A percentile compares a stretch with the other conserved stretches of the same genome.
phyloP scores from a whole-genome alignment of 805 yeast genomes.

The Henningerozyma blattae region DNA sequence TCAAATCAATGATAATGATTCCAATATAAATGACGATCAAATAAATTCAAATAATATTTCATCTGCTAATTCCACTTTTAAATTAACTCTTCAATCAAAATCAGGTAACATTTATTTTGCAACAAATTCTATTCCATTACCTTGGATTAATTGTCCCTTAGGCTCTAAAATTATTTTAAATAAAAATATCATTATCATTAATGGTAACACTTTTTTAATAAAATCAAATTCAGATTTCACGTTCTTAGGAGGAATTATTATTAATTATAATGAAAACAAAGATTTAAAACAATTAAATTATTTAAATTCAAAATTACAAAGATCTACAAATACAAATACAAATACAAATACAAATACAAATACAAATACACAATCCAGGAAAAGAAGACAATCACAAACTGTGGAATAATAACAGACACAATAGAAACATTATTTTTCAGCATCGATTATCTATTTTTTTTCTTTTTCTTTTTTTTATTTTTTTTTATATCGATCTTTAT shows the following conservation, averaged over 20 bases:
- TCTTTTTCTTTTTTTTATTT: neutral
- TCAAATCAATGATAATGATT: conserved; percentile 37
- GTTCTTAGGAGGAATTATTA: conserved; percentile 30
- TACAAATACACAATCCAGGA: neutral
- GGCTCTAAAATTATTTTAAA: conserved; percentile 49
- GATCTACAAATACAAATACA: no score
- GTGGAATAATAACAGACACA: no score
- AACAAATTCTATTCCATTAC: conserved; percentile 41
- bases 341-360: conserved; percentile 1
- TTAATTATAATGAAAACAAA: conserved; percentile 27
- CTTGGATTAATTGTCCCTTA: conserved; percentile 36
- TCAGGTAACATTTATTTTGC: conserved; percentile 42
- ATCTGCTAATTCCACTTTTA: conserved; percentile 23
- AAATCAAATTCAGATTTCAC: conserved; percentile 14
- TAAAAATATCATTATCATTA: conserved; percentile 33
- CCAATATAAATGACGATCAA: conserved; percentile 10
- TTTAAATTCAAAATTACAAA: conserved; percentile 18
- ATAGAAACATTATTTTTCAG: no score
- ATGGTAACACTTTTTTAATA: conserved; percentile 26
- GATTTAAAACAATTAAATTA: conserved; percentile 21
- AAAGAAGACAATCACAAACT: no score
- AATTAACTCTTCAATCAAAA: conserved; percentile 46
- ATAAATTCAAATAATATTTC: neutral
- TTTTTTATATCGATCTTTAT: no score
- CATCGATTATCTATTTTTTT: neutral